phyloP scores from a whole-genome alignment of 169 alveolate species.

The Eimeria necatrix region DNA sequence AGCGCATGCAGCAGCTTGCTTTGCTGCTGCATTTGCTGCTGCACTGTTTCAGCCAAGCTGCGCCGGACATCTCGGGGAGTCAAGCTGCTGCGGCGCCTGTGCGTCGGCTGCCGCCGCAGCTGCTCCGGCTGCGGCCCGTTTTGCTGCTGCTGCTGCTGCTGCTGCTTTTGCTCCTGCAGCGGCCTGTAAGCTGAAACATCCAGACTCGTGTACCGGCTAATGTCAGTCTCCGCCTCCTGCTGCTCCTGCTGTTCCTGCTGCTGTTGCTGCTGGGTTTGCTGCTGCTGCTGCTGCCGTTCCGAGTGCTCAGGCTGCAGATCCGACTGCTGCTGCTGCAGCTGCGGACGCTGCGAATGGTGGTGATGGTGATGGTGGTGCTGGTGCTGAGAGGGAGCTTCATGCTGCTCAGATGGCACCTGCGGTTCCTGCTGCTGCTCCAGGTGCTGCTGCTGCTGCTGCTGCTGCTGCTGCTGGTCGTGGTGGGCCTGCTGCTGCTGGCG shows the following conservation, averaged over 20 bases:
- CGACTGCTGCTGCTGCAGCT: slow-evolving; percentile 13
- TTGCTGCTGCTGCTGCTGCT: not conserved
- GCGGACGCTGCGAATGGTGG: slow-evolving; percentile 3
- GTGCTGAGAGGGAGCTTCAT: not conserved
- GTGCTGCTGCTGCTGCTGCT: slow-evolving; percentile 5
- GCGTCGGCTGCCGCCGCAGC: not conserved
- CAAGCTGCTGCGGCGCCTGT: not conserved
- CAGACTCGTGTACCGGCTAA: too few relatives aligned
- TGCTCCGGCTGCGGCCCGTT: not conserved
- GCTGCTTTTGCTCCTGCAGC: not conserved
- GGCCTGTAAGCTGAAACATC: not conserved
- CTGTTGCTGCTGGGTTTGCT: not conserved
- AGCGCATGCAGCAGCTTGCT: not conserved
- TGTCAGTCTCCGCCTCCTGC: too few relatives aligned
- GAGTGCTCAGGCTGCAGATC: not conserved
- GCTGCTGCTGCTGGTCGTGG: slow-evolving; percentile 1
- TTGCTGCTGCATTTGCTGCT: slow-evolving; percentile 72
- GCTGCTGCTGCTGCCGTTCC: not conserved
- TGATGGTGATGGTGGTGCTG: slow-evolving; percentile 5
- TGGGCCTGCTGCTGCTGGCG: not conserved
- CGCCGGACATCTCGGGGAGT: not conserved
- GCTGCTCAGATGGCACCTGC: not conserved
- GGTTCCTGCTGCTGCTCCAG: not conserved
- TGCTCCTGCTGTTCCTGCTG: not conserved
- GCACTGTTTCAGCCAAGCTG: slow-evolving; percentile 40